A percentile compares a stretch with the other conserved stretches of the same genome.
Conservation (phyloP, 805 yeast species). For the Metschnikowia aberdeeniae region DNA sequence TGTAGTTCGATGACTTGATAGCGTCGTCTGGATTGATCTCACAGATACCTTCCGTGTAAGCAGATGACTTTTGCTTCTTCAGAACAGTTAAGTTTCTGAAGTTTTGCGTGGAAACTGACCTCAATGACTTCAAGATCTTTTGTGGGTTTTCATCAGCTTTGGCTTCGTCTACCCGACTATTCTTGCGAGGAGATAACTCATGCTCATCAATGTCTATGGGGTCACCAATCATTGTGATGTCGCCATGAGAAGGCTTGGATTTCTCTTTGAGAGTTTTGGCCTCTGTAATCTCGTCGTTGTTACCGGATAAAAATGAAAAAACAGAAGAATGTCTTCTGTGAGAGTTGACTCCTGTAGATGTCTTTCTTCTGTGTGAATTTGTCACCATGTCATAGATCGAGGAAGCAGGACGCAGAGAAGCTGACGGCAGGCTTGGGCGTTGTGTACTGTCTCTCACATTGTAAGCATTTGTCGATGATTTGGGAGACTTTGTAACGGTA, state of each 20-base stretch:
- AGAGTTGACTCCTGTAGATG: slow-evolving; percentile 25
- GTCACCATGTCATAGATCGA: slow-evolving; percentile 47
- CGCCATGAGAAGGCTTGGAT: slow-evolving; percentile 5
- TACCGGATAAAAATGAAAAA: slow-evolving; percentile 45
- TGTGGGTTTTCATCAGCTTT: slow-evolving; percentile 9
- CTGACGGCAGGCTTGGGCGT: slow-evolving; percentile 5
- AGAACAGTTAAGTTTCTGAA: slow-evolving; percentile 41
- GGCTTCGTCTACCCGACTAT: slow-evolving; percentile 34
- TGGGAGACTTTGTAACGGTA: neutral
- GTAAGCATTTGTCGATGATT: slow-evolving; percentile 12
- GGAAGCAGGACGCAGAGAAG: slow-evolving; percentile 41
- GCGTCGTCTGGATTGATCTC: slow-evolving; percentile 73
- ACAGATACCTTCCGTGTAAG: slow-evolving; percentile 85
- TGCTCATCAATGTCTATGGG: slow-evolving; percentile 31
- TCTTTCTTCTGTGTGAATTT: slow-evolving; percentile 25
- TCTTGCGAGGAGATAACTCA: slow-evolving; percentile 35
- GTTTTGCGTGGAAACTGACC: slow-evolving; percentile 52
- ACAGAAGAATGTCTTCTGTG: slow-evolving; percentile 63
- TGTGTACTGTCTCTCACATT: slow-evolving; percentile 21
- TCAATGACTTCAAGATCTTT: slow-evolving; percentile 45
- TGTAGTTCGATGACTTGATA: slow-evolving; percentile 64
- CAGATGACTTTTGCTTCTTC: slow-evolving; percentile 66
- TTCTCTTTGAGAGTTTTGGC: neutral
- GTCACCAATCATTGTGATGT: slow-evolving; percentile 13
- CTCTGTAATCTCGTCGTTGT: slow-evolving; percentile 19